Evolutionary conservation across 1,139 yeast genomes (phyloP).

Genomic region (Hyphopichia pseudoburtonii): DNA sequence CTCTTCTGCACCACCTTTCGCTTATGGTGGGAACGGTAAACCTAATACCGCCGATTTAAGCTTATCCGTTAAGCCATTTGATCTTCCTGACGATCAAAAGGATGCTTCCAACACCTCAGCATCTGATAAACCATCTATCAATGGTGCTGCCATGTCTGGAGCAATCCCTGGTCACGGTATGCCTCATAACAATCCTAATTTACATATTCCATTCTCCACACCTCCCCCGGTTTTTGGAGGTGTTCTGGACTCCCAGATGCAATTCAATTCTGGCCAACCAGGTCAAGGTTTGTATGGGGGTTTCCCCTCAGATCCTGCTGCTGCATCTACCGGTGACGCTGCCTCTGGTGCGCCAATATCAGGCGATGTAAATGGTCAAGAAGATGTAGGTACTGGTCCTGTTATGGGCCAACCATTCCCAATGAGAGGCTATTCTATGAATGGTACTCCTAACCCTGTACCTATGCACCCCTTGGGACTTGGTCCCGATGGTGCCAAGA

Average conservation of each 20-base stretch:
- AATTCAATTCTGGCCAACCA: constrained; percentile 5
- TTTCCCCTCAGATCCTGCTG: not conserved
- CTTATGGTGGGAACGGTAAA: constrained; percentile 16
- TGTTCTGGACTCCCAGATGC: constrained; percentile 18
- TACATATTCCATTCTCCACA: constrained; percentile 25
- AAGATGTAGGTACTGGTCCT: not conserved
- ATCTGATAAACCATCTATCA: constrained; percentile 3
- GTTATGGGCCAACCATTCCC: constrained; percentile 1
- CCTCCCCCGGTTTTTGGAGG: constrained; percentile 28
- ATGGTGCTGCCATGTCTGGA: not conserved
- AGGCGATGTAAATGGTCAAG: not conserved
- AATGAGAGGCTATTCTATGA: not conserved
- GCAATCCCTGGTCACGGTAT: not conserved
- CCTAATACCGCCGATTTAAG: constrained; percentile 12
- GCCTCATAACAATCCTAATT: constrained; percentile 7
- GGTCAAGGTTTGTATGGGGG: not conserved
- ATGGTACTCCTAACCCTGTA: constrained; percentile 8
- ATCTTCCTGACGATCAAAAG: constrained; percentile 30
- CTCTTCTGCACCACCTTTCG: constrained; percentile 38
- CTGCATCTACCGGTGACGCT: not conserved
- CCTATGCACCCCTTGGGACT: constrained; percentile 5
- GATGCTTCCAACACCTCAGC: constrained; percentile 8
- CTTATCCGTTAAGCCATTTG: constrained; percentile 31
- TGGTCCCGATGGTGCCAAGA: constrained; percentile 5
- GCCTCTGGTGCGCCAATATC: not conserved